Evolutionary conservation across 179 eudicot genomes (phyloP), one percentile per base, ranked within the genome.

Genomic region (Silene noctiflora): DNA sequence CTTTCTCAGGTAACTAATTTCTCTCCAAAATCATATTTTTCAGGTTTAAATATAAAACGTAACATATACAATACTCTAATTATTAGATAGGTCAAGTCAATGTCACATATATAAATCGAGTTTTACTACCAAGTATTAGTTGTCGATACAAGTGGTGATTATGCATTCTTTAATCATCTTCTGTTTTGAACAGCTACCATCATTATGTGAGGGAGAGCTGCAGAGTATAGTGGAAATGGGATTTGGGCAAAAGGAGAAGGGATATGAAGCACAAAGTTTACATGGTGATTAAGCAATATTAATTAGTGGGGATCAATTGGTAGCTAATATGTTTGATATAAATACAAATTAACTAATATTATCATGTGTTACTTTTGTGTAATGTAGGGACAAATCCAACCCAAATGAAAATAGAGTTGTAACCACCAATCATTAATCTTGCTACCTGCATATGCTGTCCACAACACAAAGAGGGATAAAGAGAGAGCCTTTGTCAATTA

Each of bases 141-240:
- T 31, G 35, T 31, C 35, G 35, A 31, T 31, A 31, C 35, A 31
- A 31, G 29, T 27, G 29, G 29, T 27, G 29, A 27, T 27, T 27
- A 27, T 27, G 2, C 29, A 27, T 27, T 27, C 29, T 27, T 27
- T 27, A 27, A 27, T 27, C 29, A 27, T 27, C 2, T 27, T 27
- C 2, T 27, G n/a, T 74, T 10, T 7, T 39, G 53, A 13, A 51
- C 88, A 91, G 97, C 72, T 88, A 48, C 79, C 87, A 35, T 74
- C 87, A 61, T 83, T 87, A 35, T 86, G 85, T 69, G 96, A 89
- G 69, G 94, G 87, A 67, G 98, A 92, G 21, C 81, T 94, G 51
- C 96, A 94, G 70, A 92, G 87, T 83, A 86, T 94, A 75, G 92
- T 94, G 35, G 87, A 90, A 31, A 94, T 88, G 94, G 89, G 92